phyloP scores from a whole-genome alignment of 352 stramenopile species.

The Globisporangium viniferum region DNA sequence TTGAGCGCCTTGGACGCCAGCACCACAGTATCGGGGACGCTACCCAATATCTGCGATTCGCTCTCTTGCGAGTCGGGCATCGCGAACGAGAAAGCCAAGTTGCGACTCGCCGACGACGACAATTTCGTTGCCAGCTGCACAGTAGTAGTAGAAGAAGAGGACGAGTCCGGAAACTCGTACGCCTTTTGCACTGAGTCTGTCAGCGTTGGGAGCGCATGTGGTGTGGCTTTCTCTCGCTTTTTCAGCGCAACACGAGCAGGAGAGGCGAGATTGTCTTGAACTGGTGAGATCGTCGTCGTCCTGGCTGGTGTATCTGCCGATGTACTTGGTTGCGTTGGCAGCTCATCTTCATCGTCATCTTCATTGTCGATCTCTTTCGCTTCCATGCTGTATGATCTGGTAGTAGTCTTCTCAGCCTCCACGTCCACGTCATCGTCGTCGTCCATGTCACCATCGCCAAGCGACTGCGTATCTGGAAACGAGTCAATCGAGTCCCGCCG shows the following conservation, averaged over 20 bases:
- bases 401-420: not conserved
- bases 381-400: not conserved
- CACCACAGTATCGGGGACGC: slow-evolving; percentile 26
- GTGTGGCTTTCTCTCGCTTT: slow-evolving; percentile 25
- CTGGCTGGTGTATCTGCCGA: not conserved
- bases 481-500: slow-evolving; percentile 28
- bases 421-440: slow-evolving; percentile 13
- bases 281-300: slow-evolving; percentile 1
- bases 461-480: slow-evolving; percentile 38
- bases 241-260: slow-evolving; percentile 22
- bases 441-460: slow-evolving; percentile 32
- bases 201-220: slow-evolving; percentile 1
- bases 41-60: slow-evolving; percentile 37
- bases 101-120: slow-evolving; percentile 38
- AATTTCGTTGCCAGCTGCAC: slow-evolving; percentile 3
- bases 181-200: slow-evolving; percentile 37
- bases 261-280: slow-evolving; percentile 9
- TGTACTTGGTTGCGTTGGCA: slow-evolving; percentile 39
- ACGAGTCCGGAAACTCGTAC: slow-evolving; percentile 22
- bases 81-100: slow-evolving; percentile 64
- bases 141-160: slow-evolving; percentile 13
- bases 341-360: slow-evolving; percentile 27
- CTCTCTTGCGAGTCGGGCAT: slow-evolving; percentile 57
- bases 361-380: not conserved
- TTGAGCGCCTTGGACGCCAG: slow-evolving; percentile 29